phyloP scores from a whole-genome alignment of 2,329 filamentous ascomycete genomes.

The Neofusicoccum cordaticola region DNA sequence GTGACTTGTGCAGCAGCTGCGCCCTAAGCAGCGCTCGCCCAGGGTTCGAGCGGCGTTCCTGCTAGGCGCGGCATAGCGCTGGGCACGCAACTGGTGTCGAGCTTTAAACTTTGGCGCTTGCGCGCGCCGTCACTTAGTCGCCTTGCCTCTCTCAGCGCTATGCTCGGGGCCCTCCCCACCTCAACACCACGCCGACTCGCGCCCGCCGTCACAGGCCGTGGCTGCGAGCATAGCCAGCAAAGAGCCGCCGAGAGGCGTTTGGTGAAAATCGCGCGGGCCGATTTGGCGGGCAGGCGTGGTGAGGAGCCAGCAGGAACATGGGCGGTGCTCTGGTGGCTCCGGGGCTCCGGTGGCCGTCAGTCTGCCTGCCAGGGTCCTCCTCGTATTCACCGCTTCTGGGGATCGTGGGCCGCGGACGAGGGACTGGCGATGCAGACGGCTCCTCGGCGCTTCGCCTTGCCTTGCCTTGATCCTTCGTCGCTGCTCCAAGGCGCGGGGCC shows the following conservation, averaged over 20 bases:
- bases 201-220: too few relatives aligned
- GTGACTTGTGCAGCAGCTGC: background rate
- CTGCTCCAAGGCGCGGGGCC: too few relatives aligned
- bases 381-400: background rate
- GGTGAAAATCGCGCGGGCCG: background rate
- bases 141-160: background rate
- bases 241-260: background rate
- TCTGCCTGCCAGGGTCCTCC: background rate
- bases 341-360: background rate
- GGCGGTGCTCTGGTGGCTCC: too few relatives aligned
- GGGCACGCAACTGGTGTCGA: background rate
- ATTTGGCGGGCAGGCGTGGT: background rate
- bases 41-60: background rate
- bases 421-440: background rate
- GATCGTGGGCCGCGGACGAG: background rate
- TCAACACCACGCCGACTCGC: conserved; percentile 8
- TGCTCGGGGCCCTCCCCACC: background rate
- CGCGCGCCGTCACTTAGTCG: conserved; percentile 1
- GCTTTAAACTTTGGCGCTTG: conserved; percentile 3
- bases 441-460: background rate
- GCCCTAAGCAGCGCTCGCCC: background rate
- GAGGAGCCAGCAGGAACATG: too few relatives aligned
- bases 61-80: background rate
- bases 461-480: background rate
- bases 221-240: too few relatives aligned